Evolutionary conservation across 2,329 filamentous ascomycete genomes (phyloP).

Genomic region (Fusarium anthophilum): DNA sequence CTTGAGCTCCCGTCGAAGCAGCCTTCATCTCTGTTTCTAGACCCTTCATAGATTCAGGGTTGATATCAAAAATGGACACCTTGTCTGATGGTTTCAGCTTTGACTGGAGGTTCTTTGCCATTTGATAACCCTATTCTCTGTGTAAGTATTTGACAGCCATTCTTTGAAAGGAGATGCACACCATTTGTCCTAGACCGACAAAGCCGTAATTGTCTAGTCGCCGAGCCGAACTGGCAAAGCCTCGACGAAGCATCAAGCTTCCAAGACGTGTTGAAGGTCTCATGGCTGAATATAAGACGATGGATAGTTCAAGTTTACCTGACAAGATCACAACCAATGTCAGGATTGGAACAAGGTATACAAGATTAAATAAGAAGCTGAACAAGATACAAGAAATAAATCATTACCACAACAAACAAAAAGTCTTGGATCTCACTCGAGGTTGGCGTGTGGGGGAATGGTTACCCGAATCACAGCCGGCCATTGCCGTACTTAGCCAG

Average conservation of each 20-base stretch:
- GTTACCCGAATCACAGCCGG: constrained; percentile 47
- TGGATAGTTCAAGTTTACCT: not conserved
- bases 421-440: not conserved
- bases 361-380: not conserved
- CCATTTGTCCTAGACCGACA: constrained; percentile 70
- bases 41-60: constrained; percentile 57
- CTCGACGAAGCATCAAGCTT: constrained; percentile 52
- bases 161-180: constrained; percentile 42
- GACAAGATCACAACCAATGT: not conserved
- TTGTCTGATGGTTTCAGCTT: constrained; percentile 63
- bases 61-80: constrained; percentile 66
- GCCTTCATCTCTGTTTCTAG: constrained; percentile 60
- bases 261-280: constrained; percentile 39
- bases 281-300: constrained; percentile 8
- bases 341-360: not conserved
- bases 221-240: constrained; percentile 60
- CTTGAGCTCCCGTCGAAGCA: constrained; percentile 55
- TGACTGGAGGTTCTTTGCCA: constrained; percentile 69
- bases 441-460: constrained; percentile 23
- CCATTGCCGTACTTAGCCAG: constrained; percentile 50
- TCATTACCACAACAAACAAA: not conserved
- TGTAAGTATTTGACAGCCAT: not conserved
- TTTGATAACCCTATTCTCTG: constrained; percentile 63
- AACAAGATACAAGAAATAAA: not conserved
- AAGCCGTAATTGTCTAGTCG: constrained; percentile 66